Conservation (phyloP, 2,329 filamentous ascomycete genomes). For the Phyllosticta paracitricarpa region DNA sequence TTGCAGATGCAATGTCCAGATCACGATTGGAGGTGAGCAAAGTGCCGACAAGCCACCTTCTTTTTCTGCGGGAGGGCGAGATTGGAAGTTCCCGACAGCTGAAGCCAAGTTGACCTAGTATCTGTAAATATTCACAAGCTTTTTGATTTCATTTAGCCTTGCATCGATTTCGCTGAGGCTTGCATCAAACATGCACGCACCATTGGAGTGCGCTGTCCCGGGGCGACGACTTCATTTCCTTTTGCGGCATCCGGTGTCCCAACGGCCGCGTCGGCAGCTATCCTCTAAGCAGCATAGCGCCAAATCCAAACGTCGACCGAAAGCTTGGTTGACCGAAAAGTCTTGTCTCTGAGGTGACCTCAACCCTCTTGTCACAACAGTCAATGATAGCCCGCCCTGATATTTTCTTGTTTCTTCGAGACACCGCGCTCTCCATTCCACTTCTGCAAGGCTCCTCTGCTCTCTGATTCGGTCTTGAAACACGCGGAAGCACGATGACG, state of each 20-base stretch:
- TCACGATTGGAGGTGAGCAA: not conserved
- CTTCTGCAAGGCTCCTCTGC: too few species aligned
- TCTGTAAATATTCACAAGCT: not conserved
- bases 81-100: not conserved
- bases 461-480: too few species aligned
- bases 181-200: not conserved
- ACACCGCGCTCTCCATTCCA: too few species aligned
- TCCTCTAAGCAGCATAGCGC: too few species aligned
- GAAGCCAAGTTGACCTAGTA: not conserved
- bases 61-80: not conserved
- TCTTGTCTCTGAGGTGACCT: too few species aligned
- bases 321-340: too few species aligned
- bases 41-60: not conserved
- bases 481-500: too few species aligned
- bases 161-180: not conserved
- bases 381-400: too few species aligned
- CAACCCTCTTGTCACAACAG: too few species aligned
- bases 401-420: too few species aligned
- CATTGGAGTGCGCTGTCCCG: not conserved
- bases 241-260: not conserved
- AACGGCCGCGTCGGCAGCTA: too few species aligned
- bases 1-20: not conserved
- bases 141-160: not conserved
- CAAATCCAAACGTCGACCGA: too few species aligned
- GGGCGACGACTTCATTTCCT: not conserved